phyloP scores from a whole-genome alignment of 1,284 basidiomycete genomes.

The Ceraceosorus bombacis region DNA sequence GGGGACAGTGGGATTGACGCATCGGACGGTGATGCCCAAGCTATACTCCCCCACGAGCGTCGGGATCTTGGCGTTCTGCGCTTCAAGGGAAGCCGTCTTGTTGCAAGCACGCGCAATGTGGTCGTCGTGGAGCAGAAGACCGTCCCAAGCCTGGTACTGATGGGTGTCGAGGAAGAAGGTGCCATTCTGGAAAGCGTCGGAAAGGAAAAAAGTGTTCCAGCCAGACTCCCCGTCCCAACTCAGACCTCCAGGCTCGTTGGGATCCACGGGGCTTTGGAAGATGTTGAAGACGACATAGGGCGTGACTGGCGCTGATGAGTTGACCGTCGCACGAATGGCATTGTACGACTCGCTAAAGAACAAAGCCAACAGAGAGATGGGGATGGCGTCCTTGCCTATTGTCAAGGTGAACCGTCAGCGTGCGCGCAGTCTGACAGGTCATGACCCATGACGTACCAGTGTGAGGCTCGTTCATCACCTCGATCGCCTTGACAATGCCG shows the following conservation, averaged over 20 bases:
- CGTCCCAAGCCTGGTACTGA: conserved; percentile 12
- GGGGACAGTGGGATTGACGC: neutral
- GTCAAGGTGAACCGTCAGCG: neutral
- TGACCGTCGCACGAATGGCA: too few species aligned
- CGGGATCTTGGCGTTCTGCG: neutral
- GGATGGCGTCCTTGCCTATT: conserved; percentile 30
- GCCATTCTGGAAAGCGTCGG: too few species aligned
- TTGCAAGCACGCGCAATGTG: conserved; percentile 13
- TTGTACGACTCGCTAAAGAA: too few species aligned
- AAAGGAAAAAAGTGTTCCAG: too few species aligned
- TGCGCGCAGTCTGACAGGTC: too few species aligned
- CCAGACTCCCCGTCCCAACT: too few species aligned
- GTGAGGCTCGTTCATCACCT: conserved; percentile 8
- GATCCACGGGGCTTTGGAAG: too few species aligned
- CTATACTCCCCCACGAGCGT: conserved; percentile 13
- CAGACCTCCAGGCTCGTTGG: too few species aligned
- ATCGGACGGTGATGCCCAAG: conserved; percentile 2
- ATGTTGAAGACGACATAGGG: too few species aligned
- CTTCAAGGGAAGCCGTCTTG: neutral
- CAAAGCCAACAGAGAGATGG: too few species aligned
- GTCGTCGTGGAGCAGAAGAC: neutral
- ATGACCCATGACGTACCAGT: neutral
- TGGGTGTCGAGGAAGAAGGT: conserved; percentile 13
- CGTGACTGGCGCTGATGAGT: too few species aligned
- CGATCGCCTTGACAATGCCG: conserved; percentile 22